Evolutionary conservation across 2,329 filamentous ascomycete species (phyloP).

Genomic region (Colletotrichum cereale): DNA sequence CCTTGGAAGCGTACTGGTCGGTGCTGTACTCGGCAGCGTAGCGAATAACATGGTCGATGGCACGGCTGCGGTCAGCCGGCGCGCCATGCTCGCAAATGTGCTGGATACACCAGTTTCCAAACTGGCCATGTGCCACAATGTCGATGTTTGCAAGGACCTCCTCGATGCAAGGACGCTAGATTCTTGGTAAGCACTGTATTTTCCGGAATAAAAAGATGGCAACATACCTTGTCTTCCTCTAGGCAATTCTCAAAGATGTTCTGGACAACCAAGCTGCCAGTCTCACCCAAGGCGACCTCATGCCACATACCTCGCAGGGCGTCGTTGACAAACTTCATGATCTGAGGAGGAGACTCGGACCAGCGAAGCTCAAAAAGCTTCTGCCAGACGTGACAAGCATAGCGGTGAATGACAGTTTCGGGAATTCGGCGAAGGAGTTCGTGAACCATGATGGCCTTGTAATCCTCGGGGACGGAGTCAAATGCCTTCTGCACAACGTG

Average conservation of each 20-base stretch:
- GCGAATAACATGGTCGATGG: conserved; percentile 93
- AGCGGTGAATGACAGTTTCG: conserved; percentile 97
- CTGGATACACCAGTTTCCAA: conserved; percentile 99
- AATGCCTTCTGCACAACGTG: conserved; percentile 99
- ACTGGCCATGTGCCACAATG: conserved; percentile 96
- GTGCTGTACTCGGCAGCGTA: conserved; percentile 97
- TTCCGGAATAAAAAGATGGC: neutral
- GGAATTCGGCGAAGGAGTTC: conserved; percentile 95
- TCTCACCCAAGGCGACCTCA: conserved; percentile 96
- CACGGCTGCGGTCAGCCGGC: conserved; percentile 89
- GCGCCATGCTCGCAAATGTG: conserved; percentile 98
- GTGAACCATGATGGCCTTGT: conserved; percentile 99
- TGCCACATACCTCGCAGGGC: conserved; percentile 98
- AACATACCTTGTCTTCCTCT: conserved; percentile 92
- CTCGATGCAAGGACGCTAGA: conserved; percentile 94
- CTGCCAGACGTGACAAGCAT: conserved; percentile 99
- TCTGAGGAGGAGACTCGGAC: conserved; percentile 93
- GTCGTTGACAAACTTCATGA: conserved; percentile 99
- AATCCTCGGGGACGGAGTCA: conserved; percentile 95
- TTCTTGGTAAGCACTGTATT: conserved; percentile 38
- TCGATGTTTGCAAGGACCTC: conserved; percentile 96
- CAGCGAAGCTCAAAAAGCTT: conserved; percentile 98
- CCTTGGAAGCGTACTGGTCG: conserved; percentile 99
- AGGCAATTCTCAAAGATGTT: conserved; percentile 99
- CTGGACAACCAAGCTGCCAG: conserved; percentile 96